phyloP scores from a whole-genome alignment of 2,329 filamentous ascomycete species.

The Claviceps arundinis region DNA sequence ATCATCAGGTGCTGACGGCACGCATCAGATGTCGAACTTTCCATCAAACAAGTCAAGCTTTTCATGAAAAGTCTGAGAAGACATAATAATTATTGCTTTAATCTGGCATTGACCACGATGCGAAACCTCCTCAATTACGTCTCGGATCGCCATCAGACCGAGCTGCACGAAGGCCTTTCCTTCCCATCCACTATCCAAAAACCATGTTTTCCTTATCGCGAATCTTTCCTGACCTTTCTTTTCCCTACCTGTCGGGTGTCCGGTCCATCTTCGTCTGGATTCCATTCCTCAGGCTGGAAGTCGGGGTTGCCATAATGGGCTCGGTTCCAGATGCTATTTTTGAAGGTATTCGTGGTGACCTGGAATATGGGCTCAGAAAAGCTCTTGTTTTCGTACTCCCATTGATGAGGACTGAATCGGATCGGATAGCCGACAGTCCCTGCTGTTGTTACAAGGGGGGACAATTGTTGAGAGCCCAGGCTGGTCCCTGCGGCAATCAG shows the following conservation, averaged over 20 bases:
- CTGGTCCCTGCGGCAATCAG: conserved; percentile 2
- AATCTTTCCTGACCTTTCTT: conserved; percentile 13
- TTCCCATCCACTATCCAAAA: neutral
- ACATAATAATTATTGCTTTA: no score
- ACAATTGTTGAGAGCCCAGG: conserved; percentile 4
- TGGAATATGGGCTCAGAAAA: conserved; percentile 33
- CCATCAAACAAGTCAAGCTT: neutral
- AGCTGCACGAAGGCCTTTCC: neutral
- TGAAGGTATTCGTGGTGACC: conserved; percentile 44
- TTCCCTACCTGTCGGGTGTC: conserved; percentile 17
- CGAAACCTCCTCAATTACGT: no score
- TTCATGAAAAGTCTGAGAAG: no score
- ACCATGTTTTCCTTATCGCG: conserved; percentile 1
- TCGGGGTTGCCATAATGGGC: conserved; percentile 54
- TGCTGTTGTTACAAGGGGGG: conserved; percentile 2
- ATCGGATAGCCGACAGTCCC: conserved; percentile 16
- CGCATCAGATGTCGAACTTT: neutral
- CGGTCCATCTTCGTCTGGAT: conserved; percentile 24
- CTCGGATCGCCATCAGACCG: no score
- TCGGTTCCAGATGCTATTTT: conserved; percentile 53
- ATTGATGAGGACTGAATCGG: conserved; percentile 36
- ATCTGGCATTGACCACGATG: no score
- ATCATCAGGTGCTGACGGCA: neutral
- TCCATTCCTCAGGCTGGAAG: conserved; percentile 32
- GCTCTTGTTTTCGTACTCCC: conserved; percentile 33